Evolutionary conservation across 768 basidiomycete genomes (phyloP).

Genomic region (Trametes elegans): DNA sequence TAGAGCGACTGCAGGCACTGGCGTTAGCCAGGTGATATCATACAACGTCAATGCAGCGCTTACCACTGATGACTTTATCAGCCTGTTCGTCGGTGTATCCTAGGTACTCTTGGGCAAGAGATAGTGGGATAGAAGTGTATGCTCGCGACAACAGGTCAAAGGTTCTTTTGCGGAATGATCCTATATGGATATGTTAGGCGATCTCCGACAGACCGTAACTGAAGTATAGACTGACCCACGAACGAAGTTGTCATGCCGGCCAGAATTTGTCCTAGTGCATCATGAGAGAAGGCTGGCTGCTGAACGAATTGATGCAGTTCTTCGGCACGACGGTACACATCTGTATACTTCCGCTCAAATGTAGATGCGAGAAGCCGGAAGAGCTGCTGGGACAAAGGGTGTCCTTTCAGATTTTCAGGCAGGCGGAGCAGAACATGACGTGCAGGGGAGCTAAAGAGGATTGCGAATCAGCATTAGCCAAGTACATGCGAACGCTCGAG

Average conservation of each 20-base stretch:
- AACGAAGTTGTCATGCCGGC: conserved; percentile 46
- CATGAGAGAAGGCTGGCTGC: conserved; percentile 45
- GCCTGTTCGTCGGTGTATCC: conserved; percentile 39
- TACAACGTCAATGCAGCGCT: conserved; percentile 5
- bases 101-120: conserved; percentile 56
- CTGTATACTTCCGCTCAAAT: conserved; percentile 52
- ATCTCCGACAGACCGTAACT: neutral
- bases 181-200: conserved; percentile 32
- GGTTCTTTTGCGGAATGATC: conserved; percentile 56
- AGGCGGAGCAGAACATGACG: conserved; percentile 56
- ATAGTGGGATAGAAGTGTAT: conserved; percentile 59
- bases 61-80: conserved; percentile 35
- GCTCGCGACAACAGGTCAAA: conserved; percentile 56
- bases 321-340: conserved; percentile 50
- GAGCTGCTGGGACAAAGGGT: conserved; percentile 48
- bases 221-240: conserved; percentile 42
- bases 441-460: conserved; percentile 50
- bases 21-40: neutral
- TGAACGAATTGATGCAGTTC: conserved; percentile 41
- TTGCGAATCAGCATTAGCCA: neutral
- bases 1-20: conserved; percentile 36
- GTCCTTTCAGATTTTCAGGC: conserved; percentile 43
- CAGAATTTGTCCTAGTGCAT: conserved; percentile 45
- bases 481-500: neutral
- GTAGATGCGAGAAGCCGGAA: conserved; percentile 47